Base-by-base conservation (phyloP, 768 basidiomycete species). In the Lentinula sp. region DNA sequence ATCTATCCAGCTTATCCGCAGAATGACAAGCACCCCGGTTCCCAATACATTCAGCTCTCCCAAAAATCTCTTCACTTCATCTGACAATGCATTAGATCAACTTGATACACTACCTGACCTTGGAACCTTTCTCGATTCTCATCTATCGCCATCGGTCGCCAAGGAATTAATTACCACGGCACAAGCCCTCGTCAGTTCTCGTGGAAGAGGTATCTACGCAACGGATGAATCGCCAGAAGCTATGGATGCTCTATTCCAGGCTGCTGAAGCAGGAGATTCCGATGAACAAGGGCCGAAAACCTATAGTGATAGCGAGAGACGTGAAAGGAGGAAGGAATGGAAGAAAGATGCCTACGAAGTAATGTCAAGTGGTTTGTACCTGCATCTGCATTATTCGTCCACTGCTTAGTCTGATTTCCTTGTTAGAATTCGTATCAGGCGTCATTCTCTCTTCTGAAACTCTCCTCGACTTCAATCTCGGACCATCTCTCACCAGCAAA, bases 181-280 rank as follows among this genome's bases (percentile, higher is more conserved):
- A 8, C 69, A 72, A 21, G 74, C 76, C 6, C 67, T 82, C 28
- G 81, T 83, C 3, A 70, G 77, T 64, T 77, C 79, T 31, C 74
- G 74, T 16, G 80, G 80, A 35, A 81, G 76, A 68, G 81, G 81
- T 4, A 78, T 83, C 34, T 83, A 83, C 57, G 82, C 82, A 10
- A 82, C 81, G 8, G 82, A 83, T 62, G 80, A 83, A 63, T 72
- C 78, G 16, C 76, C 78, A n/a, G 73, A 78, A 23, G 74, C 66
- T 10, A 77, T 81, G 45, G 74, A 73, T 37, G 72, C 69, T 2
- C 70, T 76, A 28, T 67, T 83, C 7, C 65, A 71, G n/a, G 70
- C 73, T 54, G 76, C 75, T 1, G 67, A 68, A 39, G 37, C 37
- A 39, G 73, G 69, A n/a, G 68, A 65, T 10, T 64, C 62, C 31